Conservation (phyloP, 1,284 basidiomycete species). For the Rhodotorula sp. region DNA sequence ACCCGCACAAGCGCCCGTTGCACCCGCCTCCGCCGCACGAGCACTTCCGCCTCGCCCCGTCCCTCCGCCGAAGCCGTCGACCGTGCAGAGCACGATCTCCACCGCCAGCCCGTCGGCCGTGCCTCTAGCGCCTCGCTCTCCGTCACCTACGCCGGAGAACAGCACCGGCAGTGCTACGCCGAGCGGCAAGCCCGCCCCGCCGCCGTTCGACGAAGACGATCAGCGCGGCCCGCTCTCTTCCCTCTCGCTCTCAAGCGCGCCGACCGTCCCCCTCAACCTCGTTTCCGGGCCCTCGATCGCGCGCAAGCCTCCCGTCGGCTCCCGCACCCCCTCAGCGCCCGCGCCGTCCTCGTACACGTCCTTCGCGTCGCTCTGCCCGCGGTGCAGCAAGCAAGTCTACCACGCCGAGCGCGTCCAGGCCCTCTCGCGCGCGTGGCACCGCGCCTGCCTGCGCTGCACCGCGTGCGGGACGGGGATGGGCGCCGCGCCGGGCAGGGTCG, state of each 20-base stretch:
- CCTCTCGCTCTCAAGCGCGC: no score
- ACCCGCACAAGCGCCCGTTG: no score
- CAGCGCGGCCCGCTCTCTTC: no score
- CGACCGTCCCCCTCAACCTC: not conserved
- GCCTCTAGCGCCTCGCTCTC: not conserved
- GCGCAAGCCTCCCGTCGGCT: no score
- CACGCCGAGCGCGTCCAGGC: conserved; percentile 27
- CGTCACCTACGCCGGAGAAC: no score
- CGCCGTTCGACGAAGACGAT: not conserved
- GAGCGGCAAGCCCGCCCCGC: not conserved
- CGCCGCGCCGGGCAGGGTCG: not conserved
- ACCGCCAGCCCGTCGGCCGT: not conserved
- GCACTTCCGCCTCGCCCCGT: not conserved
- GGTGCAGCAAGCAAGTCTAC: conserved; percentile 26
- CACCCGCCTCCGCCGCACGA: not conserved
- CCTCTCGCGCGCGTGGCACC: not conserved
- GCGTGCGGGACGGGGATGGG: conserved; percentile 21
- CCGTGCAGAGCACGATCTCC: no score
- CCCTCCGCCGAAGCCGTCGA: not conserved
- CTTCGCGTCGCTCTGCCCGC: conserved; percentile 12
- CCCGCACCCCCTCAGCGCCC: not conserved
- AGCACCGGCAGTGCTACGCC: not conserved
- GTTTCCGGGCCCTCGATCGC: no score
- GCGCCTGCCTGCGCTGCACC: conserved; percentile 30
- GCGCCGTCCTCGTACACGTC: not conserved